Percentiles rank a stretch among this genome's conserved stretches.
phyloP scores from a whole-genome alignment of 1,139 yeast genomes.

The Suhomyces guaymorum region DNA sequence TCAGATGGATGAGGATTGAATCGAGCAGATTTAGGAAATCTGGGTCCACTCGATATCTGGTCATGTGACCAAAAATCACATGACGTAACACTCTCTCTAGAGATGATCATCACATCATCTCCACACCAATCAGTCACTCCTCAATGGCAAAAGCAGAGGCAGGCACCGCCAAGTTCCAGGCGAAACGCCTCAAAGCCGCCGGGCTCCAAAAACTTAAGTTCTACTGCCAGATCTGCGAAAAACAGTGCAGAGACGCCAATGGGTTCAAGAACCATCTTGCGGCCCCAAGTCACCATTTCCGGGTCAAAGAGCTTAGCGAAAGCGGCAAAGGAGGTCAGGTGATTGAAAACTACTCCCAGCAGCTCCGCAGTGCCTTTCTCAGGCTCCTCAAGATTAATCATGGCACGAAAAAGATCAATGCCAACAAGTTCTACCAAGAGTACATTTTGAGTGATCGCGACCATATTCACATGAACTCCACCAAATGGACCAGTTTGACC shows the following conservation, averaged over 20 bases:
- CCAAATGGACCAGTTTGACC: conserved; percentile 73
- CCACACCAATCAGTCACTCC: too few relatives aligned
- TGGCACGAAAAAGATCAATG: conserved; percentile 78
- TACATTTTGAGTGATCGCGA: conserved; percentile 70
- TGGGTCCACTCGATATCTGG: too few relatives aligned
- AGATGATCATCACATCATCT: too few relatives aligned
- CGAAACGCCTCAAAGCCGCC: conserved; percentile 75
- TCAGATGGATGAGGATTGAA: too few relatives aligned
- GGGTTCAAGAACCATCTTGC: conserved; percentile 87
- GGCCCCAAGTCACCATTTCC: conserved; percentile 72
- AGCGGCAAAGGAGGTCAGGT: conserved; percentile 42
- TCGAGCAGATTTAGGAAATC: too few relatives aligned
- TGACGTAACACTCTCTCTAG: too few relatives aligned
- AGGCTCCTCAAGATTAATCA: conserved; percentile 62
- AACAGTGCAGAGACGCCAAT: conserved; percentile 94
- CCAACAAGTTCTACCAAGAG: conserved; percentile 88
- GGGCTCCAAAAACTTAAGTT: conserved; percentile 84
- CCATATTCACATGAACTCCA: conserved; percentile 89
- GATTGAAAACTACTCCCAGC: conserved; percentile 59
- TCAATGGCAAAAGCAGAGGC: conserved; percentile 53
- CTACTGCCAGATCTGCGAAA: conserved; percentile 89
- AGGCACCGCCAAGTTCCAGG: conserved; percentile 79
- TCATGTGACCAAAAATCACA: too few relatives aligned
- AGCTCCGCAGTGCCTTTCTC: conserved; percentile 69
- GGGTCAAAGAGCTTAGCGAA: conserved; percentile 39